Conservation (phyloP, 108 stramenopile genomes). For the Stephanodiscus minutulus region DNA sequence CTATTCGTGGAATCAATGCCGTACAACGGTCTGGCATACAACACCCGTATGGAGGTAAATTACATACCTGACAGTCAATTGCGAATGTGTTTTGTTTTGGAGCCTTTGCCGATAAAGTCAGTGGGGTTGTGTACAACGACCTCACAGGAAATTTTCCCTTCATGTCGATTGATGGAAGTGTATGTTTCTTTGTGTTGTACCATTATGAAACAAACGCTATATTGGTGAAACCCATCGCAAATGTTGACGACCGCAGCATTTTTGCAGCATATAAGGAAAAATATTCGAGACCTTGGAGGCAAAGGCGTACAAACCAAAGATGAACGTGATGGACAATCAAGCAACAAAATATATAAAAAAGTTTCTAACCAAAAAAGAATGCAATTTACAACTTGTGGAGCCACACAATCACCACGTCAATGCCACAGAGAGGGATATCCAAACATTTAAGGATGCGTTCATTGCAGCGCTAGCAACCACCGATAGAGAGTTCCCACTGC, state of each 20-base stretch:
- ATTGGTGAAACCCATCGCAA: background rate
- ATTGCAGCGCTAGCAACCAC: constrained; percentile 31
- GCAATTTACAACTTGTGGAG: background rate
- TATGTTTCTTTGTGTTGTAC: background rate
- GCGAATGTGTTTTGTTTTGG: constrained; percentile 1
- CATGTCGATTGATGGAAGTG: background rate
- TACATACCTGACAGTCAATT: too few relatives aligned
- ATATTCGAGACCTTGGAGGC: background rate
- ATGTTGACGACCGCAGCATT: background rate
- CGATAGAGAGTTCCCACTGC: constrained; percentile 37
- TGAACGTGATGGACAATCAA: background rate
- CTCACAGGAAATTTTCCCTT: background rate
- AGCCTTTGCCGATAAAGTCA: background rate
- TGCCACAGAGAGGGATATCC: constrained; percentile 52
- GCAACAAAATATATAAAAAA: background rate
- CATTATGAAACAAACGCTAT: background rate
- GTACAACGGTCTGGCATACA: too few relatives aligned
- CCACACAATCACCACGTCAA: constrained; percentile 29
- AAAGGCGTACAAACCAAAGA: background rate
- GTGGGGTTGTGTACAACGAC: background rate
- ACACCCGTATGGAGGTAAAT: too few relatives aligned
- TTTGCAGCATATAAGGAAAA: background rate
- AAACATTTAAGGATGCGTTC: constrained; percentile 51
- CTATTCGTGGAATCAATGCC: too few relatives aligned
- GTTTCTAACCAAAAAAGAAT: background rate